Evolutionary conservation across 768 basidiomycete species (phyloP).

Genomic region (Rhodocollybia butyracea): DNA sequence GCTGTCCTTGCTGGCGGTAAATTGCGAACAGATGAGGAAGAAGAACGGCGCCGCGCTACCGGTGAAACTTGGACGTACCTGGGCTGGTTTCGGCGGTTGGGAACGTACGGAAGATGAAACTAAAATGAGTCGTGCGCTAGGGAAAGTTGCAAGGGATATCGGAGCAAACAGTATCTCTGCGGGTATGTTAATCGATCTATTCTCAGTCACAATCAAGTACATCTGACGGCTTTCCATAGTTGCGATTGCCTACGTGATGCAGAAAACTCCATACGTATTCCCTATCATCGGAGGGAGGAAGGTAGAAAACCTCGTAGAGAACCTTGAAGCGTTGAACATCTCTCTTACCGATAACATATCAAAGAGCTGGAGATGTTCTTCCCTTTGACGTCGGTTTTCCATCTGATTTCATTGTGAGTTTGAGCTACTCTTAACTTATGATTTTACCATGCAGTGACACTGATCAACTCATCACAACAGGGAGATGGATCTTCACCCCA

Average conservation of each 20-base stretch:
- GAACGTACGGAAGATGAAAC: constrained; percentile 29
- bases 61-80: constrained; percentile 37
- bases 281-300: constrained; percentile 20
- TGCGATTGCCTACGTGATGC: constrained; percentile 25
- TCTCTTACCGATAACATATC: constrained; percentile 32
- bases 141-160: constrained; percentile 36
- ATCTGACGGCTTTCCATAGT: constrained; percentile 1
- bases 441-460: background rate
- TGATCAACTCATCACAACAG: background rate
- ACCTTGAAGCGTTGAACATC: constrained; percentile 37
- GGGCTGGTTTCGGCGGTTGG: constrained; percentile 21
- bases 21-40: constrained; percentile 26
- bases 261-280: constrained; percentile 22
- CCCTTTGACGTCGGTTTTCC: constrained; percentile 6
- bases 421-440: background rate
- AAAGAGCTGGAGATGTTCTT: constrained; percentile 27
- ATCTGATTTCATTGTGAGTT: background rate
- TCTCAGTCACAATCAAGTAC: background rate
- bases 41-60: constrained; percentile 18
- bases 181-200: background rate
- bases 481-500: background rate
- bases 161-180: constrained; percentile 28
- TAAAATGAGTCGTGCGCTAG: constrained; percentile 30
- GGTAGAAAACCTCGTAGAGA: constrained; percentile 19
- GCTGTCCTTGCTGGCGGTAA: constrained; percentile 26